Evolutionary conservation across 495 filamentous ascomycete species (phyloP), one percentile per base, ranked within the genome.

Genomic region (Sabuloglossum arenarium): DNA sequence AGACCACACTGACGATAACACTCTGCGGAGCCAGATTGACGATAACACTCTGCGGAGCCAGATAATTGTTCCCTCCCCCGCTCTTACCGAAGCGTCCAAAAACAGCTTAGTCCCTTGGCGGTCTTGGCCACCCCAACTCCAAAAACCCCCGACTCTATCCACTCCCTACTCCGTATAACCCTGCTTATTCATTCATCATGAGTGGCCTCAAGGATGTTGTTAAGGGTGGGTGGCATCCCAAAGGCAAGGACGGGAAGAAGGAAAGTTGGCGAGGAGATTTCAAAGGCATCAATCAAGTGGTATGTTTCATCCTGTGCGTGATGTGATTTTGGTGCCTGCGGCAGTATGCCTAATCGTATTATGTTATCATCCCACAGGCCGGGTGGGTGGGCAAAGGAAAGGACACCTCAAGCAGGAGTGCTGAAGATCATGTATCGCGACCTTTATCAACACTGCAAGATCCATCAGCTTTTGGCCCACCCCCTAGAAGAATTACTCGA

Each of bases 391-490:
- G 69, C 59, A 69, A 65, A 39, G 60, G 72, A 68, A 76, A 70
- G 66, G 69, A 55, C 55, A 71, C 52, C 53, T 69, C 39, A 61
- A 66, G 47, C 60, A 68, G 71, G 39, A 61, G 62, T 19, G 28
- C 59, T 59, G 62, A 61, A 58, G 66, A 74, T 3, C 74, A 83
- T 62, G 69, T 76, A 59, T 78, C 86, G 19, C 70, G 72, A 5
- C 90, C 91, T 1, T 66, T 94, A n/a, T 75, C 80, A 3, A 73
- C 82, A 1, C 73, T 98, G 21, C 81, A 82, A 62, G 91, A 98
- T 66, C 90, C 91, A 1, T 65, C 78, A 0, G 75, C 81, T 12
- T 96, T 98, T 66, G 87, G 77, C 2, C 86, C 90, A 32, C 90
- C 90, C 23, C 90, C 90, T 3, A 94, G 82, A 59, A 21, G 47